Percentiles rank a stretch among this genome's conserved stretches.
phyloP scores from a whole-genome alignment of 208 protist species.

The Crithidia fasciculata region DNA sequence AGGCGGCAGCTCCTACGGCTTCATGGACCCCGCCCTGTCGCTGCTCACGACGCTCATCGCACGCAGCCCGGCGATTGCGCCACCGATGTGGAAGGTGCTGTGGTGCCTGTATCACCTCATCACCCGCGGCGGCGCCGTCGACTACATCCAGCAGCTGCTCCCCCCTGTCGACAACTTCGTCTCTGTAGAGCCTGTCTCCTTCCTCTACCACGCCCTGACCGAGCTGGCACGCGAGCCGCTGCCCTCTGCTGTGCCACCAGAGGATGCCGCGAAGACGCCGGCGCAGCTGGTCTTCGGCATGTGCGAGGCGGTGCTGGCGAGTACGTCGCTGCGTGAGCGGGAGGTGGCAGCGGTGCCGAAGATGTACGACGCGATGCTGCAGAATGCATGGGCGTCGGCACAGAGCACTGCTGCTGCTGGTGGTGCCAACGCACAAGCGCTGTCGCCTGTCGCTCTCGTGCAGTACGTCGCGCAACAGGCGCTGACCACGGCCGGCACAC shows the following conservation, averaged over 20 bases:
- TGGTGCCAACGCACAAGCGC: neutral
- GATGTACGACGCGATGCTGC: constrained; percentile 71
- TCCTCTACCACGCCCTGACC: constrained; percentile 49
- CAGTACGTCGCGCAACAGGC: constrained; percentile 48
- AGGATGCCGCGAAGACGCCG: constrained; percentile 46
- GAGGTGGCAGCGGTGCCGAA: constrained; percentile 74
- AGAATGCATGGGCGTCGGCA: constrained; percentile 59
- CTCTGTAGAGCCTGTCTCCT: constrained; percentile 69
- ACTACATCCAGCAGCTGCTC: constrained; percentile 91
- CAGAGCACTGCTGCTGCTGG: neutral
- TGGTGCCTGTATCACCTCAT: constrained; percentile 72
- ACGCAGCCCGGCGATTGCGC: constrained; percentile 69
- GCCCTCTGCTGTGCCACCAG: constrained; percentile 25
- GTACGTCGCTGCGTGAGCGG: constrained; percentile 41
- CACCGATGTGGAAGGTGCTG: constrained; percentile 69
- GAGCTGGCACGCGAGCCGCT: constrained; percentile 26
- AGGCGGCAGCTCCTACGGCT: constrained; percentile 75
- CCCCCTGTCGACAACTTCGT: constrained; percentile 92
- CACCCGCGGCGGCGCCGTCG: constrained; percentile 62
- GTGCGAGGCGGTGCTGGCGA: constrained; percentile 57
- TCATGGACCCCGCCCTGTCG: constrained; percentile 85
- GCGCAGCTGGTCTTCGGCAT: constrained; percentile 78
- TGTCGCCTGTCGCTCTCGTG: constrained; percentile 30
- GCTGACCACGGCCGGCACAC: constrained; percentile 36
- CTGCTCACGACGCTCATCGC: constrained; percentile 87